Evolutionary conservation across 208 protist genomes (phyloP), one percentile per base, ranked within the genome.

Genomic region (Willaertia magna): DNA sequence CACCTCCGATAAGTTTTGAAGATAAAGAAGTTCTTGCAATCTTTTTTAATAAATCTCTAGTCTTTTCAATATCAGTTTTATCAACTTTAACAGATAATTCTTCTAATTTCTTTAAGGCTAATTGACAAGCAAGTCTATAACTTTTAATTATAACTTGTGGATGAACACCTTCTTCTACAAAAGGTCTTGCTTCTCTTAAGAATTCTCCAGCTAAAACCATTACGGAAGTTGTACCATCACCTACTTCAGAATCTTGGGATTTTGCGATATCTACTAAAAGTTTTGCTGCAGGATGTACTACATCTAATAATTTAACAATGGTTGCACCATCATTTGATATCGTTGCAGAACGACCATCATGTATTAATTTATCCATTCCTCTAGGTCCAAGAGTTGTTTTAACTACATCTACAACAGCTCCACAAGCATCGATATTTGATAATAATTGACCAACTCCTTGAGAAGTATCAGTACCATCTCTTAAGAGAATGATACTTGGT

Each of bases 251-350:
- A 88, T 98, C 95, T 91, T 98, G 96, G 16, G 97, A 96, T 84
- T 97, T 95, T 12, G 99, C 98, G 92, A 99, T 99, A 88, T 99
- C 98, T 40, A 99, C 98, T 26, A 99, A 93, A 47, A 97, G 96
- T 85, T 93, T 90, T 42, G 98, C 98, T 43, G 99, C 99, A 39
- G 99, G 99, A 91, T 99, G 99, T 39, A 99, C 97, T 93, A 99
- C 97, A 89, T 99, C 98, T 26, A 99, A 94, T 48, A 99, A 90
- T 88, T 97, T 97, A 95, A 99, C 99, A 61, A 99, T 98, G 20
- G 99, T 99, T 2, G 99, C 99, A 67, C 99, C 99, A 92, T 99
- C 99, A 92, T 99, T 99, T 48, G 98, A 99, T 87, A 99, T 99
- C 47, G 98, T 99, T 42, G 94, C 90, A 34, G 94, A 91, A 59